phyloP scores from a whole-genome alignment of 2,329 filamentous ascomycete species.

The Monosporascus sp. region DNA sequence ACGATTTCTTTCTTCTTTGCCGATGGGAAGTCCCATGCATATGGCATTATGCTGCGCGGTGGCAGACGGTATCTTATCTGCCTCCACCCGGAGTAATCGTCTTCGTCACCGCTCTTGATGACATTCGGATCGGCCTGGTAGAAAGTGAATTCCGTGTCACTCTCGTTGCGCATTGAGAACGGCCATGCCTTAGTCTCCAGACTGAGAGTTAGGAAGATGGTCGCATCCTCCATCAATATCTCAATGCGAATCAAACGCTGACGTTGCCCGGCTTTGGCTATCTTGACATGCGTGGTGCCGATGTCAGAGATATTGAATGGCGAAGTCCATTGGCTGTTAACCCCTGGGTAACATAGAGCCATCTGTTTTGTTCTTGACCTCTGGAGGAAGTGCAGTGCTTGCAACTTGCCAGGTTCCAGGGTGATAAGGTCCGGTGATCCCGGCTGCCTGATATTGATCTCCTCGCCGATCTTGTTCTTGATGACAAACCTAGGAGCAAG shows the following conservation, averaged over 20 bases:
- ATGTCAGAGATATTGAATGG: slow-evolving; percentile 97
- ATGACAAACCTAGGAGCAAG: slow-evolving; percentile 88
- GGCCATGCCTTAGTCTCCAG: slow-evolving; percentile 95
- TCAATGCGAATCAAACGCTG: slow-evolving; percentile 86
- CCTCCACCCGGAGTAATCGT: slow-evolving; percentile 83
- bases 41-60: slow-evolving; percentile 96
- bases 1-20: slow-evolving; percentile 95
- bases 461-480: slow-evolving; percentile 86
- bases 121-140: slow-evolving; percentile 91
- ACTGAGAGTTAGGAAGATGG: slow-evolving; percentile 86
- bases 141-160: slow-evolving; percentile 93
- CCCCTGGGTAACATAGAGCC: slow-evolving; percentile 84
- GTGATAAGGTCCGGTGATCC: slow-evolving; percentile 82
- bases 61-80: slow-evolving; percentile 90
- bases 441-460: slow-evolving; percentile 84
- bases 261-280: slow-evolving; percentile 82
- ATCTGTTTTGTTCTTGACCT: slow-evolving; percentile 80
- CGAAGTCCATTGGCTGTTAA: slow-evolving; percentile 96
- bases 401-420: slow-evolving; percentile 69
- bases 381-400: slow-evolving; percentile 85
- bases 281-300: slow-evolving; percentile 86
- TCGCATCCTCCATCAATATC: slow-evolving; percentile 85
- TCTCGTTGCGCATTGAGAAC: slow-evolving; percentile 98
- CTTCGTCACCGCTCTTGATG: slow-evolving; percentile 69
- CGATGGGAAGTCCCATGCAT: slow-evolving; percentile 97